Evolutionary conservation across 805 yeast genomes (phyloP), one percentile per base, ranked within the genome.

Genomic region (Wickerhamiella musiphila): DNA sequence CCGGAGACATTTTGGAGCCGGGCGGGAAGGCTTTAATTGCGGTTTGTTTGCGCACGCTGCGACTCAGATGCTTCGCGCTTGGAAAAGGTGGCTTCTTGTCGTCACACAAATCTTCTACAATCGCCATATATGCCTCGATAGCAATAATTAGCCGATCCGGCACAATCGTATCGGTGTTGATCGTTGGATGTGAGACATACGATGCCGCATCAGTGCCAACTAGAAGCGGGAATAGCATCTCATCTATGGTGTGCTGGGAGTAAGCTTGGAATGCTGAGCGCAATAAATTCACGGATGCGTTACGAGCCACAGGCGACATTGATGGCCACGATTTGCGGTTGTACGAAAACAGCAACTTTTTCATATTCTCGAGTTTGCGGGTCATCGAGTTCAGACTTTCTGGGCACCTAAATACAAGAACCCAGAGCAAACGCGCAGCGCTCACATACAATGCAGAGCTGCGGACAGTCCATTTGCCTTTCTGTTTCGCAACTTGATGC

Each of bases 361-460:
- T 70, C 21, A 90, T 55, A 2, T 56, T 47, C 36, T 77, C 93
- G 31, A 90, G 60, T 34, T 74, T 75, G 45, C 83, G 74, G 3
- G 84, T 72, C 1, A 93, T 83, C 36, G 78, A 75, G 49, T 86
- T 90, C 43, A 86, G 57, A 0, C 95, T 77, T 43, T 92, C 98
- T 0, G 93, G 69, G 41, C 83, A 71, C 39, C 96, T 61, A 52
- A 74, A 81, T 16, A 83, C 57, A 48, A 78, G 90, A 0, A 84
- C 93, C 98, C 98, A 90, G 0, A 79, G 54, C 20, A 92, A 58
- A 36, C 94, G 58, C 0, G 93, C 65, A 3, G 76, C 55, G 35
- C 84, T 73, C 0, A 70, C 68, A 11, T 78, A 64, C 26, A 71
- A 65, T 3, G 68, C 67, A 4, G 30, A 23, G 17, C 17, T 31